Evolutionary conservation across 2,329 filamentous ascomycete species (phyloP).

Genomic region (Ophiostoma ulmi): DNA sequence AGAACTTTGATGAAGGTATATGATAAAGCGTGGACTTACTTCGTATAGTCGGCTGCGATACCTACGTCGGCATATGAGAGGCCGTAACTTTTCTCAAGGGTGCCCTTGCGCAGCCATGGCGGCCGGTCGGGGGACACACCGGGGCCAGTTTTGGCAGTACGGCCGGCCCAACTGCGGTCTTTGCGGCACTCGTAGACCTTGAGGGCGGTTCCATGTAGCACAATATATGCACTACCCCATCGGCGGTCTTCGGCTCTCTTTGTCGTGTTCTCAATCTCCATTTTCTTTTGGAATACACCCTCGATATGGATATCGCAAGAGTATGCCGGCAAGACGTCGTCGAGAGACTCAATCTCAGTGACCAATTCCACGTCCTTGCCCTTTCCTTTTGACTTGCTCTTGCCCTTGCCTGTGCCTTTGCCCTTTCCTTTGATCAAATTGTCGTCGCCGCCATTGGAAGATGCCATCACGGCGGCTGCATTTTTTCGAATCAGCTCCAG

Average conservation of each 20-base stretch:
- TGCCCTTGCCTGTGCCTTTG: background rate
- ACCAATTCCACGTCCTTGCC: background rate
- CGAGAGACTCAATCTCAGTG: background rate
- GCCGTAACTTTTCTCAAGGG: conserved; percentile 62
- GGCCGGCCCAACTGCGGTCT: conserved; percentile 46
- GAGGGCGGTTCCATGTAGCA: conserved; percentile 63
- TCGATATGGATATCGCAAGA: conserved; percentile 52
- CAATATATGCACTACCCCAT: conserved; percentile 59
- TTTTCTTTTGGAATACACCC: conserved; percentile 57
- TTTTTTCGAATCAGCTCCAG: background rate
- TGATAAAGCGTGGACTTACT: conserved; percentile 45
- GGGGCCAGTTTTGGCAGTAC: conserved; percentile 44
- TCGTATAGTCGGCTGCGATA: conserved; percentile 66
- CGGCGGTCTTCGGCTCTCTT: conserved; percentile 57
- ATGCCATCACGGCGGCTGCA: background rate
- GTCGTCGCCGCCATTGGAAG: background rate
- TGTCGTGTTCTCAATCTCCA: conserved; percentile 61
- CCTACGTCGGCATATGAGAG: conserved; percentile 71
- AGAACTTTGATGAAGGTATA: background rate
- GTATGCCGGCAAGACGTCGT: conserved; percentile 46
- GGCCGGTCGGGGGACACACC: conserved; percentile 47
- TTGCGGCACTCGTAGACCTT: conserved; percentile 60
- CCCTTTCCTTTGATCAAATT: background rate
- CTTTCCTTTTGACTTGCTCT: conserved; percentile 15
- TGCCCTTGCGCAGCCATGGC: conserved; percentile 49